phyloP scores from a whole-genome alignment of 2,329 filamentous ascomycete species.

The Beauveria australis region DNA sequence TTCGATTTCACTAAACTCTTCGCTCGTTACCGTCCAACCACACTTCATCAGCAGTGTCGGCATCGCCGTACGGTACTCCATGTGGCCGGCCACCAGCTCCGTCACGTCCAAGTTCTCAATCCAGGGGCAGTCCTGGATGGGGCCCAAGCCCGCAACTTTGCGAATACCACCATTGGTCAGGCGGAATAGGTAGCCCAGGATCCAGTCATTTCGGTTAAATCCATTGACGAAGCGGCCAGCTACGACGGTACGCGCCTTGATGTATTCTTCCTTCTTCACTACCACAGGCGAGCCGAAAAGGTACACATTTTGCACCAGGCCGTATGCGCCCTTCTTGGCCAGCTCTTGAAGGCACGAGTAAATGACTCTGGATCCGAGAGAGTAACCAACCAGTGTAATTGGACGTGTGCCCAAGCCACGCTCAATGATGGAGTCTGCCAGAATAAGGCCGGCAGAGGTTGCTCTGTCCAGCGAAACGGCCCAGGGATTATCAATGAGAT shows the following conservation, averaged over 20 bases:
- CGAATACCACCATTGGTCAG: conserved; percentile 88
- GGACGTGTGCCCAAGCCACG: conserved; percentile 85
- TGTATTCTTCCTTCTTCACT: conserved; percentile 82
- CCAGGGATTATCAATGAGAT: conserved; percentile 98
- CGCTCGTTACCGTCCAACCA: conserved; percentile 84
- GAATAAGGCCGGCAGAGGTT: conserved; percentile 77
- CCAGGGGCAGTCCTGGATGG: conserved; percentile 66
- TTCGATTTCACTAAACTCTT: conserved; percentile 94
- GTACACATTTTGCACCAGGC: conserved; percentile 90
- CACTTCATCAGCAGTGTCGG: conserved; percentile 77
- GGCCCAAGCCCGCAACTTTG: conserved; percentile 73
- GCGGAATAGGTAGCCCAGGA: conserved; percentile 90
- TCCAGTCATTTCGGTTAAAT: conserved; percentile 94
- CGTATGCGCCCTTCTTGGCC: conserved; percentile 71
- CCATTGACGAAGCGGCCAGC: conserved; percentile 92
- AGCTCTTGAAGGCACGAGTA: conserved; percentile 87
- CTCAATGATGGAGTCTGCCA: conserved; percentile 89
- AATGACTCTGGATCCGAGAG: conserved; percentile 83
- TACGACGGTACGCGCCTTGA: conserved; percentile 73
- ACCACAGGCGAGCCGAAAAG: conserved; percentile 90
- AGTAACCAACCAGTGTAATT: conserved; percentile 91
- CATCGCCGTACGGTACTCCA: conserved; percentile 94
- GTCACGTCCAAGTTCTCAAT: conserved; percentile 89
- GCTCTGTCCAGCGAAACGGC: conserved; percentile 90
- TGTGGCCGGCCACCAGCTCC: conserved; percentile 78